phyloP scores from a whole-genome alignment of 805 yeast genomes.

The Kuraishia ogatae region DNA sequence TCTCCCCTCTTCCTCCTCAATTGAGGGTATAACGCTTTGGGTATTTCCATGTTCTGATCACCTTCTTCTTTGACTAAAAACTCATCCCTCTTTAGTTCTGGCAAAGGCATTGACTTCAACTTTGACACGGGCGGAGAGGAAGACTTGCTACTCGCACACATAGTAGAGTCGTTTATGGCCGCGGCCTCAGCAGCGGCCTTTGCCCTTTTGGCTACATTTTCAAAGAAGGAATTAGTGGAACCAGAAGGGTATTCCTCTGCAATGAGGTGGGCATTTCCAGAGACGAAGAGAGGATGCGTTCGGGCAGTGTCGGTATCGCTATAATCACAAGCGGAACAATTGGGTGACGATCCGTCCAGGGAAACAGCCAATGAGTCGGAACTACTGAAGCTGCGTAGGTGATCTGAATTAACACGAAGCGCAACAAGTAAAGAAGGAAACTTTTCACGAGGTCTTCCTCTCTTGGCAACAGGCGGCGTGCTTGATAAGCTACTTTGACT shows the following conservation, averaged over 20 bases:
- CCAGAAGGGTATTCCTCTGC: neutral
- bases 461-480: neutral
- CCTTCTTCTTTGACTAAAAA: slow-evolving; percentile 25
- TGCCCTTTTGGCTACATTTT: slow-evolving; percentile 1
- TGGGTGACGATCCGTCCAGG: neutral
- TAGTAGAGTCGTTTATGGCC: too few species aligned
- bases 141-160: neutral
- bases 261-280: neutral
- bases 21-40: neutral
- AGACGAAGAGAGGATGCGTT: neutral
- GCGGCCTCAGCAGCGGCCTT: neutral
- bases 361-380: neutral
- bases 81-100: slow-evolving; percentile 17
- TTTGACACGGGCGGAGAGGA: neutral
- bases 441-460: neutral
- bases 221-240: neutral
- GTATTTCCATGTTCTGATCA: slow-evolving; percentile 2
- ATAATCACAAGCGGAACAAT: neutral
- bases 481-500: neutral
- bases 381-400: neutral
- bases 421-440: neutral
- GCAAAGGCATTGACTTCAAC: slow-evolving; percentile 22
- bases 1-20: neutral
- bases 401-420: neutral
- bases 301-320: neutral